Percentiles rank a stretch among this genome's conserved stretches.
phyloP scores from a whole-genome alignment of 2,329 filamentous ascomycete genomes.

The Scedosporium dehoogii region DNA sequence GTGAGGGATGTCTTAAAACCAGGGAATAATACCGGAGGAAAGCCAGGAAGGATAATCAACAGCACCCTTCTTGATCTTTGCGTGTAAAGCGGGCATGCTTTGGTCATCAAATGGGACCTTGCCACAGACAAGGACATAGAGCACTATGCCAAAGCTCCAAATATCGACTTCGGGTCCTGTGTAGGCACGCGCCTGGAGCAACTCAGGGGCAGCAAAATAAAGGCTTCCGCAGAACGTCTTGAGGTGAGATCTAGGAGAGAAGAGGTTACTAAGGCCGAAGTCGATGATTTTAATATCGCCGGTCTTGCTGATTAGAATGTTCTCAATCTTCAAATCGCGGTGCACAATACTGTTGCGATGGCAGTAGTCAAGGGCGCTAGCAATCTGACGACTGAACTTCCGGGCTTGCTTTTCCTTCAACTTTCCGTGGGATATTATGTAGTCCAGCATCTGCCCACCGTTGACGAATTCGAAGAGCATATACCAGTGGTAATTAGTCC shows the following conservation, averaged over 20 bases:
- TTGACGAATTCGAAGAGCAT: conserved; percentile 99
- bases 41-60: conserved; percentile 96
- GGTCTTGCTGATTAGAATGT: conserved; percentile 97
- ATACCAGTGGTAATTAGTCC: conserved; percentile 98
- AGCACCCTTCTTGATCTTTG: conserved; percentile 95
- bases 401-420: conserved; percentile 97
- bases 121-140: conserved; percentile 93
- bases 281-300: conserved; percentile 99
- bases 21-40: conserved; percentile 61
- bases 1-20: neutral
- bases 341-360: conserved; percentile 98
- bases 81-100: conserved; percentile 95
- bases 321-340: conserved; percentile 95
- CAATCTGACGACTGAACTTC: conserved; percentile 95
- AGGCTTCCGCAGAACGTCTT: conserved; percentile 97
- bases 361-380: conserved; percentile 92
- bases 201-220: conserved; percentile 93
- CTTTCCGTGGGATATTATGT: conserved; percentile 96
- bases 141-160: conserved; percentile 97
- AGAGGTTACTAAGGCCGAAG: conserved; percentile 94
- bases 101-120: conserved; percentile 99
- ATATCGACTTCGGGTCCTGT: conserved; percentile 94
- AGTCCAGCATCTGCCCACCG: conserved; percentile 97
- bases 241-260: conserved; percentile 71
- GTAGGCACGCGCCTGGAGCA: conserved; percentile 88